phyloP scores from a whole-genome alignment of 2,329 filamentous ascomycete genomes.

The Westerdykella aurantiaca region DNA sequence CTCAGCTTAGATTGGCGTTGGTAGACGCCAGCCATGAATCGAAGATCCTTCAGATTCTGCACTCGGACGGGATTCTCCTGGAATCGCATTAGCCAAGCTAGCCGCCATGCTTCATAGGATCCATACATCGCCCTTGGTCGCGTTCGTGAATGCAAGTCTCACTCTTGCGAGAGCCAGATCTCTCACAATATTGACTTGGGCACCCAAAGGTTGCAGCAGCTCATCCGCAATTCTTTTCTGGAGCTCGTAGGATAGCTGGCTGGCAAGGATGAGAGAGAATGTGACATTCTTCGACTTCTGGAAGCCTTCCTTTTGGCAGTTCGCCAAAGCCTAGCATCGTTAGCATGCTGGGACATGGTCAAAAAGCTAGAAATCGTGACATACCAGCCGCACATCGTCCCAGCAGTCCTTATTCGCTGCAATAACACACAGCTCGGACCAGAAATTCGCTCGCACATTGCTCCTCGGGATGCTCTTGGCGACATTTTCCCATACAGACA shows the following conservation, averaged over 20 bases:
- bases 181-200: conserved; percentile 10
- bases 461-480: conserved; percentile 19
- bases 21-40: conserved; percentile 31
- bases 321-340: no score
- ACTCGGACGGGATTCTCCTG: conserved; percentile 25
- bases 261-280: conserved; percentile 25
- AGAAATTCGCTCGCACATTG: conserved; percentile 21
- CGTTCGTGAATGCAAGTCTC: conserved; percentile 21
- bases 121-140: conserved; percentile 14
- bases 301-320: conserved; percentile 15
- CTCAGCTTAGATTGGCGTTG: conserved; percentile 16
- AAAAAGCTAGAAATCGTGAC: conserved; percentile 1
- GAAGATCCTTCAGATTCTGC: conserved; percentile 27
- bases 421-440: conserved; percentile 21
- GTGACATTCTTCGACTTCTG: conserved; percentile 18
- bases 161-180: conserved; percentile 20
- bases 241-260: conserved; percentile 17
- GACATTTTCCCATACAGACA: conserved; percentile 26
- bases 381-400: conserved; percentile 31
- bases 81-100: conserved; percentile 6
- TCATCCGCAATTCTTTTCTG: conserved; percentile 14
- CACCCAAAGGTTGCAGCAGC: background rate
- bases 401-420: conserved; percentile 29
- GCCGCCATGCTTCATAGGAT: background rate
- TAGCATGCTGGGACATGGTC: conserved; percentile 16